These are phyloP conservation scores for Puccinia novopanici DNA, from an alignment of 1,284 basidiomycete species.

Conservation along the genomic window DNA sequence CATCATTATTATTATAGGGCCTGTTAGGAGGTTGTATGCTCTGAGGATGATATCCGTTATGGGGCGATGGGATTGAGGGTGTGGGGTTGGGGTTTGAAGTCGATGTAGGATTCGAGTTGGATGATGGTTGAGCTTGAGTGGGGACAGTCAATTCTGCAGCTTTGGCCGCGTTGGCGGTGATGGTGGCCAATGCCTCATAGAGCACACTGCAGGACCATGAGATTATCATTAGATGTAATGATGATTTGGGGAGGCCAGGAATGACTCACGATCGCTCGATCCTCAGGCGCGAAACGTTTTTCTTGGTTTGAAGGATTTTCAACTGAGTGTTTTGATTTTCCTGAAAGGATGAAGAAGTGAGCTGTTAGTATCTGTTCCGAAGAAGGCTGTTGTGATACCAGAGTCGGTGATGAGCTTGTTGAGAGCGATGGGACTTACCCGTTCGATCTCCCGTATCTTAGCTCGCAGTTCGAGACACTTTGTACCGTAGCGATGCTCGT, in stretches of 20 bases:
- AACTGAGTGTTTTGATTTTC: conserved; percentile 42
- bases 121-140: conserved; percentile 16
- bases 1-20: conserved; percentile 2
- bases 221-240: not conserved
- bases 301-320: conserved; percentile 44
- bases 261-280: conserved; percentile 39
- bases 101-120: conserved; percentile 1
- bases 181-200: conserved; percentile 33
- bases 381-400: not conserved
- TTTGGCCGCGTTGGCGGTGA: conserved; percentile 26
- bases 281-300: conserved; percentile 39
- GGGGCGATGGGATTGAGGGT: conserved; percentile 1
- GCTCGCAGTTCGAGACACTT: conserved; percentile 38
- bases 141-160: conserved; percentile 1
- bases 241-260: not conserved
- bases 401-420: not conserved
- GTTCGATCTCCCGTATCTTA: conserved; percentile 45
- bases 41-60: conserved; percentile 20
- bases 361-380: not conserved
- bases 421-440: conserved; percentile 20
- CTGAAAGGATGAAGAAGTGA: not conserved
- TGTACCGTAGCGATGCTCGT: conserved; percentile 44
- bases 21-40: not conserved
- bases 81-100: not conserved
- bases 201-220: conserved; percentile 19